Percentiles rank a stretch among this genome's conserved stretches.
phyloP scores from a whole-genome alignment of 2,329 filamentous ascomycete genomes.

The Dactylella cylindrospora region DNA sequence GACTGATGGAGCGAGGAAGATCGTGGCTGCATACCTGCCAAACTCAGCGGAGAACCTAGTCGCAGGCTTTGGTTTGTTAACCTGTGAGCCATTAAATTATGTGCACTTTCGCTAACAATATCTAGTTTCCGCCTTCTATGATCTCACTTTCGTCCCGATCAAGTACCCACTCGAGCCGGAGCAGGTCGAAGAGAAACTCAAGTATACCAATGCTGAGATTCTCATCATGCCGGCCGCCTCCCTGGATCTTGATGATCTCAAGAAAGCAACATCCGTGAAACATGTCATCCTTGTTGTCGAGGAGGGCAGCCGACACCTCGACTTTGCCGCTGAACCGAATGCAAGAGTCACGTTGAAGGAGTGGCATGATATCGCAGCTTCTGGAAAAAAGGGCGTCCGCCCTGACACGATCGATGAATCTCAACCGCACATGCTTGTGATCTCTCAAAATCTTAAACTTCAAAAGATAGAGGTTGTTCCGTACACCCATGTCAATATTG shows the following conservation, averaged over 20 bases:
- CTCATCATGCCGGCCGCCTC: conserved; percentile 82
- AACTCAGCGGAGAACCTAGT: conserved; percentile 88
- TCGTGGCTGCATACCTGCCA: conserved; percentile 84
- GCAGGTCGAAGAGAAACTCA: conserved; percentile 70
- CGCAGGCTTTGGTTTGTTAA: conserved; percentile 67
- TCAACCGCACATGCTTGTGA: conserved; percentile 36
- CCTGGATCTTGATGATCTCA: conserved; percentile 76
- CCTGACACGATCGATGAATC: conserved; percentile 56
- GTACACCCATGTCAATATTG: conserved; percentile 78
- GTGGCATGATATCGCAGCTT: conserved; percentile 78
- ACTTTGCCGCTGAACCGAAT: conserved; percentile 64
- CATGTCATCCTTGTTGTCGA: conserved; percentile 92
- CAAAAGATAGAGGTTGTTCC: conserved; percentile 70
- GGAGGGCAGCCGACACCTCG: conserved; percentile 84
- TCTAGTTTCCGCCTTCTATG: conserved; percentile 81
- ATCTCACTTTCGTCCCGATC: conserved; percentile 77
- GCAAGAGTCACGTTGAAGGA: conserved; percentile 76
- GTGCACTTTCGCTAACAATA: conserved; percentile 6
- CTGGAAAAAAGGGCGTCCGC: conserved; percentile 66
- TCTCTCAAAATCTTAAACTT: conserved; percentile 49
- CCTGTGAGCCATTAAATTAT: background rate
- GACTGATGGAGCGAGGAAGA: conserved; percentile 54
- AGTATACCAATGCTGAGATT: conserved; percentile 72
- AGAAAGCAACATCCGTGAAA: conserved; percentile 69
- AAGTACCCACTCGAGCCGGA: conserved; percentile 73